phyloP scores from a whole-genome alignment of 768 basidiomycete genomes.

The Termitomyces sp. region DNA sequence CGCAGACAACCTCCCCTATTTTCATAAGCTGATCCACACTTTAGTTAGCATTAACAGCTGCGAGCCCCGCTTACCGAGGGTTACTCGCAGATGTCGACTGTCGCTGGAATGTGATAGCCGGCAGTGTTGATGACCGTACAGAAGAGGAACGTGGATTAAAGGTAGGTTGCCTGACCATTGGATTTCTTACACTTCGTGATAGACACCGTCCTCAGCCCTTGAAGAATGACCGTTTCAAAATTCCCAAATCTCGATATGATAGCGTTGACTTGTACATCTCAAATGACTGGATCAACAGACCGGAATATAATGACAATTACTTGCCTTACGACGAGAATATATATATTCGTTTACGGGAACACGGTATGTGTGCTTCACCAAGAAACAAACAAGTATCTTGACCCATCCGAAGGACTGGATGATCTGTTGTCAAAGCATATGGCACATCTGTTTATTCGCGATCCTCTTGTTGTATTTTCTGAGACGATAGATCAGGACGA shows the following conservation, averaged over 20 bases:
- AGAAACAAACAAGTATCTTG: neutral
- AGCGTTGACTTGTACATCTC: constrained; percentile 94
- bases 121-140: constrained; percentile 96
- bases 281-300: constrained; percentile 77
- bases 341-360: constrained; percentile 61
- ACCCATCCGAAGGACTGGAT: constrained; percentile 63
- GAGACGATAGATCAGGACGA: constrained; percentile 95
- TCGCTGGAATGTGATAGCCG: constrained; percentile 98
- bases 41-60: constrained; percentile 90
- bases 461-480: constrained; percentile 91
- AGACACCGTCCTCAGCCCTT: constrained; percentile 50
- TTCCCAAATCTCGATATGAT: constrained; percentile 97
- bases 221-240: constrained; percentile 63
- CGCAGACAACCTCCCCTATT: constrained; percentile 3
- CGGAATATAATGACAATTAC: constrained; percentile 89
- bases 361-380: constrained; percentile 48
- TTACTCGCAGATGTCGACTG: constrained; percentile 96
- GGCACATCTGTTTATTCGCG: constrained; percentile 94
- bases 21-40: constrained; percentile 4
- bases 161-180: constrained; percentile 30
- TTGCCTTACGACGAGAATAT: constrained; percentile 76
- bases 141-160: constrained; percentile 89
- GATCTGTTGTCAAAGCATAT: constrained; percentile 85
- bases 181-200: neutral
- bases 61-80: constrained; percentile 92